Base-by-base conservation (phyloP, 495 filamentous ascomycete genomes). In the Aspergillus campestris region DNA sequence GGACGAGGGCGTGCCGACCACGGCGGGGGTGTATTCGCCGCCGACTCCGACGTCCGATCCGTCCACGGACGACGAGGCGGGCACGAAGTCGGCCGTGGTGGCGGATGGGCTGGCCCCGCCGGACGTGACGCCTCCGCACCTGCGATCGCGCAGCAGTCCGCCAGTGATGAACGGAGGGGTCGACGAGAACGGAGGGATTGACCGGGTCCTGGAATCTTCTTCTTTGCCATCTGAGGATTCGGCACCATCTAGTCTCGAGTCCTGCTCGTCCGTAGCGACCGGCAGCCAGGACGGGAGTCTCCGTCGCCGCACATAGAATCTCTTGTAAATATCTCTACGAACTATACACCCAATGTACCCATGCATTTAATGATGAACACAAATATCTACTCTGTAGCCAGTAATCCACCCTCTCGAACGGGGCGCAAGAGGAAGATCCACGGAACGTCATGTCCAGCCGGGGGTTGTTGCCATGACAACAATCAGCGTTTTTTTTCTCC, bases 31-130 rank as follows among this genome's bases (percentile, higher is more conserved):
- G 3, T 74, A 71, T 51, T 54, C 65, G 12, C 75, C 75, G 11
- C 72, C 71, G 14, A 79, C 73, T 13, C 74, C 70, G 5, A 60
- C 59, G 0, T 71, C 68, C 15, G 63, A 61, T 39, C 49, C 58
- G 8, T 34, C 27, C 47, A 31, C 33, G 7, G 49, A 50, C 8
- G 50, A 46, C 7, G 46, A 60, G 14, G 18, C 11, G 27, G 31
- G 39, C 10, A 52, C 49, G 31, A 31, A 13, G 12, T 44, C 40
- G 14, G 41, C 51, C 9, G 34, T 29, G n/a, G 55, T 50, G 31
- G 55, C 45, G 18, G 54, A 56, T 11, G 35, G 53, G 11, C 46
- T 53, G 35, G 40, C 47, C 7, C 30, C 62, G 42, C 48, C 64
- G 36, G 51, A 57, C 6, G 39, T 59, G 36, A 53, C 40, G 11